phyloP scores from a whole-genome alignment of 1,284 basidiomycete species.

The Cutaneotrichosporon mucoides region DNA sequence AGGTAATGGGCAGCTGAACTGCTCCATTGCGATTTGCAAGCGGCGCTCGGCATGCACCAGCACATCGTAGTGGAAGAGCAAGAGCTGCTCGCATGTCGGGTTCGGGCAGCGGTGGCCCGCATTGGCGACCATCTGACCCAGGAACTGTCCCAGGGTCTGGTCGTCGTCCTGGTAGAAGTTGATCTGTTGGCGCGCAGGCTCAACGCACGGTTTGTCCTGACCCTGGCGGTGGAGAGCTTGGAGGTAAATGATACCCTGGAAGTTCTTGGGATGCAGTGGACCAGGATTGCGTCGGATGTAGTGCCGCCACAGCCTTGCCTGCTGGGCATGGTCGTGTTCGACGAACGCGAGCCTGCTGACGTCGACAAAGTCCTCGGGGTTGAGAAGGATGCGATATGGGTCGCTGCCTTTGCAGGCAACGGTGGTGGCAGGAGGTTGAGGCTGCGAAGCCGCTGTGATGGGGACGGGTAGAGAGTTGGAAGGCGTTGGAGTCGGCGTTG shows the following conservation, averaged over 20 bases:
- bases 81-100: slow-evolving; percentile 75
- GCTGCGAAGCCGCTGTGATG: no score
- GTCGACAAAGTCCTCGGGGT: slow-evolving; percentile 57
- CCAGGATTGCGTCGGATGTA: slow-evolving; percentile 76
- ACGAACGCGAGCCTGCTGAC: slow-evolving; percentile 67
- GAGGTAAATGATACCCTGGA: slow-evolving; percentile 69
- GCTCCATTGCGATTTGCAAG: slow-evolving; percentile 78
- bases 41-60: slow-evolving; percentile 85
- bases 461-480: no score
- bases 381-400: slow-evolving; percentile 38
- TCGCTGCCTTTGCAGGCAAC: slow-evolving; percentile 21
- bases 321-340: slow-evolving; percentile 75
- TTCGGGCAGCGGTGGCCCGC: slow-evolving; percentile 69
- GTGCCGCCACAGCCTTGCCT: slow-evolving; percentile 86
- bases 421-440: no score
- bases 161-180: slow-evolving; percentile 92
- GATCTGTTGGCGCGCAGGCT: slow-evolving; percentile 60
- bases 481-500: neutral
- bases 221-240: slow-evolving; percentile 45
- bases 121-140: slow-evolving; percentile 66
- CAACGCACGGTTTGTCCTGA: slow-evolving; percentile 51
- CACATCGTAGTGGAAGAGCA: slow-evolving; percentile 79
- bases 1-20: slow-evolving; percentile 54
- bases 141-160: slow-evolving; percentile 84
- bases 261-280: slow-evolving; percentile 85